A percentile compares a stretch with the other conserved stretches of the same genome.
These are phyloP conservation scores for Phaeosphaeria sp. DNA, from an alignment of 2,329 filamentous ascomycete genomes.

Conservation along the genomic window DNA sequence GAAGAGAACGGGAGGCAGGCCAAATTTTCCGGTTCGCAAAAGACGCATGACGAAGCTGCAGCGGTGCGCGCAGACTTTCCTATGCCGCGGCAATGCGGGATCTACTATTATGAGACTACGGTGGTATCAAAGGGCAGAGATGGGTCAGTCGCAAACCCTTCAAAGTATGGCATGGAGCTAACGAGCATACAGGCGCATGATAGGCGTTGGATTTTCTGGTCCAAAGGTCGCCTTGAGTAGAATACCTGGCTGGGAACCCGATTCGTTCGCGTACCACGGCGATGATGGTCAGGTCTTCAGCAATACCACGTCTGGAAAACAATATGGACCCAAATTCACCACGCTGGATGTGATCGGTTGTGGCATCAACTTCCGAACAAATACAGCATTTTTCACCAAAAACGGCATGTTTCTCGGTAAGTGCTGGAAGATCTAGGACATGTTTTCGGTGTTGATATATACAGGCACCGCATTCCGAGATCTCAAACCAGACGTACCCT, in stretches of 20 bases:
- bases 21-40: slow-evolving; percentile 61
- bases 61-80: slow-evolving; percentile 82
- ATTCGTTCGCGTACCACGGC: slow-evolving; percentile 71
- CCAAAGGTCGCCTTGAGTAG: slow-evolving; percentile 65
- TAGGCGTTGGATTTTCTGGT: slow-evolving; percentile 67
- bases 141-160: slow-evolving; percentile 56
- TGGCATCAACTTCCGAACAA: slow-evolving; percentile 68
- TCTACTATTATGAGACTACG: slow-evolving; percentile 89
- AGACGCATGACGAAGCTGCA: slow-evolving; percentile 75
- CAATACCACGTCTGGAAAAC: slow-evolving; percentile 62
- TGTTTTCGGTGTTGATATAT: slow-evolving; percentile 16
- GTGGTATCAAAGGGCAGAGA: slow-evolving; percentile 72
- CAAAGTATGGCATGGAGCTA: slow-evolving; percentile 16
- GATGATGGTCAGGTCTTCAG: slow-evolving; percentile 70
- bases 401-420: slow-evolving; percentile 66
- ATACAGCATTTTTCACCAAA: slow-evolving; percentile 69
- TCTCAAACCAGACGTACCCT: slow-evolving; percentile 68
- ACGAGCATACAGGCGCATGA: slow-evolving; percentile 46
- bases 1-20: slow-evolving; percentile 76
- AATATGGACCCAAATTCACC: slow-evolving; percentile 66
- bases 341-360: slow-evolving; percentile 68
- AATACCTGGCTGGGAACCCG: slow-evolving; percentile 69
- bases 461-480: slow-evolving; percentile 74
- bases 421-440: slow-evolving; percentile 11
- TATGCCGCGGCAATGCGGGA: slow-evolving; percentile 87